Conservation (phyloP, 2,329 filamentous ascomycete species). For the Coniella lustricola region DNA sequence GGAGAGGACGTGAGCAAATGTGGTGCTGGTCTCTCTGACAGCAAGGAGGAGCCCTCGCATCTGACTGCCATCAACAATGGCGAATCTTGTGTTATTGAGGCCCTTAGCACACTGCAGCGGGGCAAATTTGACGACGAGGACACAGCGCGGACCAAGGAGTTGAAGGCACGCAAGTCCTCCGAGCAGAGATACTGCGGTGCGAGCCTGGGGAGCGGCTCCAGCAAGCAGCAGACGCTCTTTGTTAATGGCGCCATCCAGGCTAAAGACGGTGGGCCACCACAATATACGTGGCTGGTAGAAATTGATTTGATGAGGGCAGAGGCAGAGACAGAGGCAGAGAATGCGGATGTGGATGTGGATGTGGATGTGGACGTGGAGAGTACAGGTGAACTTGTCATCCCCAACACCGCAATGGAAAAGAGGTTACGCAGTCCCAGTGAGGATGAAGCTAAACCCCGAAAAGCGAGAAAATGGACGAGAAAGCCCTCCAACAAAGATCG, state of each 20-base stretch:
- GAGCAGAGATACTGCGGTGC: neutral
- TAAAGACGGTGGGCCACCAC: neutral
- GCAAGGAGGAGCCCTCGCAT: constrained; percentile 29
- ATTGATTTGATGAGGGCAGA: neutral
- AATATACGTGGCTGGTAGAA: neutral
- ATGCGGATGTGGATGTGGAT: no score
- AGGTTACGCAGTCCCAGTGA: no score
- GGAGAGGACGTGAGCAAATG: constrained; percentile 19
- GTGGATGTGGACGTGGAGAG: no score
- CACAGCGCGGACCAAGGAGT: neutral
- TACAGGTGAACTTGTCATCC: no score
- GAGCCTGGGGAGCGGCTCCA: fast-evolving
- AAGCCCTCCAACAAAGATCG: no score
- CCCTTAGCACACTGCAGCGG: constrained; percentile 19
- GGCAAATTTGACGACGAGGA: neutral
- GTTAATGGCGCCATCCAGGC: neutral
- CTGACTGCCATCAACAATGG: constrained; percentile 42
- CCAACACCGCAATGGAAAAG: no score
- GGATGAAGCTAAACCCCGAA: no score
- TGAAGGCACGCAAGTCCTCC: neutral
- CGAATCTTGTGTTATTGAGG: constrained; percentile 31
- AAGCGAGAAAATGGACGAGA: no score
- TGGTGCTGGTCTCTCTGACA: no score
- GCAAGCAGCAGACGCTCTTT: neutral
- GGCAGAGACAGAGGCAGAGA: no score